Conservation (phyloP, 176 grass and related monocot genomes). For the Poa pratensis region DNA sequence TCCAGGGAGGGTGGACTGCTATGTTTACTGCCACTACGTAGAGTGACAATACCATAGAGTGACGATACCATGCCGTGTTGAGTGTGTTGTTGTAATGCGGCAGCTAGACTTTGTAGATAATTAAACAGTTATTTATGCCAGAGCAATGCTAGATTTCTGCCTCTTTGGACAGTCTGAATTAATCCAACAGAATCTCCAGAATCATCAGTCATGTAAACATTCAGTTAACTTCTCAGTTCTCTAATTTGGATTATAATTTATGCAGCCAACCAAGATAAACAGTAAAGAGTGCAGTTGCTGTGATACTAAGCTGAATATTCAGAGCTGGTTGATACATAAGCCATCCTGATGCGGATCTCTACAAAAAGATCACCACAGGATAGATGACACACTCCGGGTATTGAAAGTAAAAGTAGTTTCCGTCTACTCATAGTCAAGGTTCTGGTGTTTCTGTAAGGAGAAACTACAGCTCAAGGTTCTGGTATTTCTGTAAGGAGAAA, state of each 20-base stretch:
- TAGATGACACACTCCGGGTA: not conserved
- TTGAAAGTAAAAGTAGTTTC: conserved; percentile 43
- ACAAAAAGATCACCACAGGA: conserved; percentile 57
- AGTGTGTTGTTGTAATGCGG: conserved; percentile 16
- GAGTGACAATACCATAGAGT: conserved; percentile 25
- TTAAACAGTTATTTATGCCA: conserved; percentile 32
- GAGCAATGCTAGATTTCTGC: conserved; percentile 39
- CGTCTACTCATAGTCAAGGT: conserved; percentile 42
- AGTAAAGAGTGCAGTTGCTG: conserved; percentile 32
- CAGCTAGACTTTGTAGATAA: conserved; percentile 28
- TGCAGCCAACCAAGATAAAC: conserved; percentile 1
- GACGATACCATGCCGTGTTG: conserved; percentile 17
- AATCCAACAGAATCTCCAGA: not conserved
- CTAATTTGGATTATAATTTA: conserved; percentile 27
- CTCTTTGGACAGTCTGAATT: conserved; percentile 16
- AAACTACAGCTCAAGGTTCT: conserved; percentile 36
- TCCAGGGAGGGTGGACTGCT: not conserved
- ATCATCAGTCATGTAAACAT: not conserved
- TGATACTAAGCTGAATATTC: conserved; percentile 50
- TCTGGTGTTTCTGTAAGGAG: conserved; percentile 35
- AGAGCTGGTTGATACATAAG: conserved; percentile 42
- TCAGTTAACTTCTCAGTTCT: not conserved
- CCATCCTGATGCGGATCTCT: conserved; percentile 38
- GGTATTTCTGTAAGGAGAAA: conserved; percentile 34
- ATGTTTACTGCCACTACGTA: not conserved